Evolutionary conservation across 164 flowering plant species (phyloP).

Genomic region (Saururus chinensis): DNA sequence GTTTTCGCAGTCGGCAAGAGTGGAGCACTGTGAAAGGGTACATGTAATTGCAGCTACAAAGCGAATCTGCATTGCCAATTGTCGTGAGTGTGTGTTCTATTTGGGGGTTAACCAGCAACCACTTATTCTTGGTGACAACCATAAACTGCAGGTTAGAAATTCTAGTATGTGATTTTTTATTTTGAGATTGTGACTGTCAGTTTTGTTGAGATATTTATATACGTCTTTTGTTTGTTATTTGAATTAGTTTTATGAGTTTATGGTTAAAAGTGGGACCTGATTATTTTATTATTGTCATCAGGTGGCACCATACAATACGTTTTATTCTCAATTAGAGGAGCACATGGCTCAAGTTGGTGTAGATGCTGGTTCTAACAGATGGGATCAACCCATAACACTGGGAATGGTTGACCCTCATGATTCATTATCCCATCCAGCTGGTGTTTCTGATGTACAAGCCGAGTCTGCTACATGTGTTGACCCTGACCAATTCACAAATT

Average conservation of each 20-base stretch:
- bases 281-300: slow-evolving; percentile 11
- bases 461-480: slow-evolving; percentile 75
- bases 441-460: slow-evolving; percentile 87
- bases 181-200: not conserved
- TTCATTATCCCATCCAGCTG: slow-evolving; percentile 97
- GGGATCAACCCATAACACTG: slow-evolving; percentile 79
- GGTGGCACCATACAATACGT: slow-evolving; percentile 98
- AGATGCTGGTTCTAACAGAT: slow-evolving; percentile 54
- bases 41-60: slow-evolving; percentile 82
- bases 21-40: slow-evolving; percentile 97
- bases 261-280: not conserved
- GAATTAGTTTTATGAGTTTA: too few species aligned
- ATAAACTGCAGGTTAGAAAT: slow-evolving; percentile 65
- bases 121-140: slow-evolving; percentile 92
- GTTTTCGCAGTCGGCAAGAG: slow-evolving; percentile 66
- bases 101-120: slow-evolving; percentile 93
- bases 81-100: slow-evolving; percentile 93
- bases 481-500: slow-evolving; percentile 79
- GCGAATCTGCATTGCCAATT: slow-evolving; percentile 85
- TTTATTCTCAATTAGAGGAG: slow-evolving; percentile 73
- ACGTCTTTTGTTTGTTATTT: not conserved
- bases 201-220: not conserved
- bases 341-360: slow-evolving; percentile 86
- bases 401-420: slow-evolving; percentile 97
- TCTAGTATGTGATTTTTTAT: too few species aligned